These are phyloP conservation scores for Aspergillus bridgeri DNA, from an alignment of 495 filamentous ascomycete genomes.

Conservation along the genomic window DNA sequence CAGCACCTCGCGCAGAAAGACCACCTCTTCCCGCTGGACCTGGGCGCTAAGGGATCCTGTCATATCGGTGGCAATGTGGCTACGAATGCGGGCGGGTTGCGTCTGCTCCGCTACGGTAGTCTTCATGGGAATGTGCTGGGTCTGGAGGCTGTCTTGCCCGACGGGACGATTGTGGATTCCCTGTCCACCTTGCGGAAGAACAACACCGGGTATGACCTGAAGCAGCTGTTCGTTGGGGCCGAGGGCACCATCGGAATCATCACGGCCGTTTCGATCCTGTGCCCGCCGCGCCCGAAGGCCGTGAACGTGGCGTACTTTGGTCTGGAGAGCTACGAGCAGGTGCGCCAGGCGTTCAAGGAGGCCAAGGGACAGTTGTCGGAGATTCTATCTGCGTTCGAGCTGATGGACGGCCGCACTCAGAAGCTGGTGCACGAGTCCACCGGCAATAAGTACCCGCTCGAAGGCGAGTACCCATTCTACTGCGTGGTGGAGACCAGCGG, in stretches of 20 bases:
- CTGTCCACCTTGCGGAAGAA: constrained; percentile 88
- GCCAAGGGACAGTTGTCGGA: constrained; percentile 88
- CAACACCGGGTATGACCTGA: constrained; percentile 96
- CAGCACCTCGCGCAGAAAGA: constrained; percentile 71
- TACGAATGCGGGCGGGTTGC: constrained; percentile 90
- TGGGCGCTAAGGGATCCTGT: constrained; percentile 96
- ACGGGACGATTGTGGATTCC: constrained; percentile 88
- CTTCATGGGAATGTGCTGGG: constrained; percentile 90
- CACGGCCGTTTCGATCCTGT: constrained; percentile 83
- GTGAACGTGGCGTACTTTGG: constrained; percentile 90
- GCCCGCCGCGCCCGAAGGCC: constrained; percentile 78
- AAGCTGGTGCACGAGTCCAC: constrained; percentile 68
- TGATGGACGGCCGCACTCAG: constrained; percentile 88
- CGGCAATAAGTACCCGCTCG: constrained; percentile 73
- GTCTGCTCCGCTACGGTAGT: constrained; percentile 88
- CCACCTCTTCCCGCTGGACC: constrained; percentile 90
- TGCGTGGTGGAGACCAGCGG: constrained; percentile 95
- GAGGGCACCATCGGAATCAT: constrained; percentile 95
- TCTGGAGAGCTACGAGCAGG: constrained; percentile 80
- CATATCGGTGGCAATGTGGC: constrained; percentile 98
- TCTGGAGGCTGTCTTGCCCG: constrained; percentile 86
- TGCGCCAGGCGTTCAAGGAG: constrained; percentile 74
- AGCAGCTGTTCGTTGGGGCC: constrained; percentile 93
- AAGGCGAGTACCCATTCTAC: constrained; percentile 86
- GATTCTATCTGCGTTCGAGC: constrained; percentile 94